Evolutionary conservation across 2,329 filamentous ascomycete genomes (phyloP).

Genomic region (Chaetothyriales sp.): DNA sequence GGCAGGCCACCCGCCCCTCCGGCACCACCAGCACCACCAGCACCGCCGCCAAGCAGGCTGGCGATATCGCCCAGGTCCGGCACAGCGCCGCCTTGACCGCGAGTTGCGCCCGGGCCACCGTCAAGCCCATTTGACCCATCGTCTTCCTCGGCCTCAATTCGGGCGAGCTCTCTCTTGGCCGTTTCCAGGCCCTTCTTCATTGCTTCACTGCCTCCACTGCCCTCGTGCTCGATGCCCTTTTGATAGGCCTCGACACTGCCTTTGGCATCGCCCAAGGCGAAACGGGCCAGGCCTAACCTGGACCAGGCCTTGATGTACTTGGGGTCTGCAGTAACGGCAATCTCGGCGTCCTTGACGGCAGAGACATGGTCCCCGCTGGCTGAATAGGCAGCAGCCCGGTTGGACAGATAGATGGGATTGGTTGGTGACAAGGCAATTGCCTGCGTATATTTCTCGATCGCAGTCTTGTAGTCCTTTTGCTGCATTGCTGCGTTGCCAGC

Average conservation of each 20-base stretch:
- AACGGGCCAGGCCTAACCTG: conserved; percentile 75
- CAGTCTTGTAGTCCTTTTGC: conserved; percentile 69
- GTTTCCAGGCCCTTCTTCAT: conserved; percentile 98
- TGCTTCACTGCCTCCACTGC: conserved; percentile 82
- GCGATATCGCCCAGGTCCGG: conserved; percentile 58
- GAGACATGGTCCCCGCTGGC: conserved; percentile 70
- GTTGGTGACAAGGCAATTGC: conserved; percentile 65
- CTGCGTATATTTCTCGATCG: conserved; percentile 76
- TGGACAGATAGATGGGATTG: conserved; percentile 94
- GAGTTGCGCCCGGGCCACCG: conserved; percentile 31
- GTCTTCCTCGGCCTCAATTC: conserved; percentile 47
- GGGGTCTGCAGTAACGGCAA: conserved; percentile 74
- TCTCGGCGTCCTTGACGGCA: conserved; percentile 75
- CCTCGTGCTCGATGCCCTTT: conserved; percentile 84
- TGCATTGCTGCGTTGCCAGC: conserved; percentile 92
- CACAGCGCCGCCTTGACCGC: conserved; percentile 43
- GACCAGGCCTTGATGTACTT: conserved; percentile 97
- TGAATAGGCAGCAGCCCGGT: conserved; percentile 86
- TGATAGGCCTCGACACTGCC: conserved; percentile 90
- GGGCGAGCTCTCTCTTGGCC: conserved; percentile 71
- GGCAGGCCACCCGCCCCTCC: conserved; percentile 58
- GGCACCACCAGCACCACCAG: conserved; percentile 44
- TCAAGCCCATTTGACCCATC: conserved; percentile 37
- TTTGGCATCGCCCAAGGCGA: conserved; percentile 77
- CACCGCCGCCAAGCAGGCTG: conserved; percentile 50